A percentile compares a stretch with the other conserved stretches of the same genome.
phyloP scores from a whole-genome alignment of 73 alveolate genomes.

The Paramecium biaurelia region DNA sequence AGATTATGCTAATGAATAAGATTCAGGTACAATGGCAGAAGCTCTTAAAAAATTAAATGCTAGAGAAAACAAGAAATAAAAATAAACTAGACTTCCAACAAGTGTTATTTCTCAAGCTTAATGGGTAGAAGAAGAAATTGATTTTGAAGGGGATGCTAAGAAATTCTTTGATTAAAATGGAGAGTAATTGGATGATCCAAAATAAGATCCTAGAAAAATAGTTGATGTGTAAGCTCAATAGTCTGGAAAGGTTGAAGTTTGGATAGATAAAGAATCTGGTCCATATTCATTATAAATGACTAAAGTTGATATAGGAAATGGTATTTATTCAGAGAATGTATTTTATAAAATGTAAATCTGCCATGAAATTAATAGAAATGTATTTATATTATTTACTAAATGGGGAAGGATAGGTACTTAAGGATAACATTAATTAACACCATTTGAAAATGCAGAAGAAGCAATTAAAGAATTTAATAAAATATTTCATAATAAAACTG shows the following conservation, averaged over 20 bases:
- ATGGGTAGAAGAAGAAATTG: constrained; percentile 70
- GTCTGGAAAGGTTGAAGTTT: neutral
- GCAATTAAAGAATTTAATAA: constrained; percentile 90
- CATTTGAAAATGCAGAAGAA: constrained; percentile 83
- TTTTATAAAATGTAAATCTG: constrained; percentile 94
- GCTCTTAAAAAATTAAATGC: constrained; percentile 63
- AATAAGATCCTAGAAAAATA: neutral
- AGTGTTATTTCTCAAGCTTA: constrained; percentile 1
- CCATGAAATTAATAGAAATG: constrained; percentile 91
- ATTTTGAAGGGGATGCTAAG: constrained; percentile 67
- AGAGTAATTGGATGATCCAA: neutral
- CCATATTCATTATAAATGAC: constrained; percentile 94
- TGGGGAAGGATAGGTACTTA: constrained; percentile 98
- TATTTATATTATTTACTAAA: constrained; percentile 93
- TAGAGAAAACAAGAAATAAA: neutral
- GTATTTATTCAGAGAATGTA: constrained; percentile 92
- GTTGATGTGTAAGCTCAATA: neutral
- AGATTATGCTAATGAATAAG: constrained; percentile 80
- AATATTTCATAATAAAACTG: constrained; percentile 67
- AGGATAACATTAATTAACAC: constrained; percentile 96
- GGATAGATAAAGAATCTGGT: constrained; percentile 3
- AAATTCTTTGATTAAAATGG: constrained; percentile 63
- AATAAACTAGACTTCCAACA: constrained; percentile 46
- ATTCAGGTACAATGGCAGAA: constrained; percentile 68
- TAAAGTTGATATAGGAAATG: constrained; percentile 95